Base-by-base conservation (phyloP, 1,284 basidiomycete genomes). In the Melanopsichium pennsylvanicum region DNA sequence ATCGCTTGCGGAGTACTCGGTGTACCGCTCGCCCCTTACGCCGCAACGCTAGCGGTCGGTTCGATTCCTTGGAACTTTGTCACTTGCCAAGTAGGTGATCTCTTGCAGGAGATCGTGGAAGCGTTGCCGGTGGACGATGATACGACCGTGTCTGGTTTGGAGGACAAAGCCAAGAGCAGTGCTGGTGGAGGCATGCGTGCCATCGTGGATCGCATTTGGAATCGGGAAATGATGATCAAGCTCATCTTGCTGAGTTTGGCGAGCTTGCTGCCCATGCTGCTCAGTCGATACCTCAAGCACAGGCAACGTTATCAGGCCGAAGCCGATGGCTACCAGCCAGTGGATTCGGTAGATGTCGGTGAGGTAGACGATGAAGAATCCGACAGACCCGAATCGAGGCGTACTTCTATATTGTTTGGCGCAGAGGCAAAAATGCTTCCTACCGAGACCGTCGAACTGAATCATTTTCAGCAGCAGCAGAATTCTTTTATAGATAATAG, bases 51-150 rank as follows among this genome's bases (percentile, higher is more conserved):
- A 5, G 74, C 55, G 8, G 33, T 80, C 12, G 79, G 79, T 2
- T 75, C 72, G 18, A 55, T 80, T 11, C 77, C 78, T 8, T 81
- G 79, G 79, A 81, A 81, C 63, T 75, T 75, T 54, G 72, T 75
- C 47, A 81, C 79, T 1, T 71, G 72, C 19, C 76, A 79, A 55
- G 60, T 78, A 22, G 79, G 79, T 27, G 79, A 79, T 34, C 23
- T 80, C 25, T 44, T 80, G 23, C 70, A 76, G 31, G 76, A 80
- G 33, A 67, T 79, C 33, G 74, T 75, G 22, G 56, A 71, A 15
- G 75, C 75, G 1, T 33, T 79, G 0, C 72, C 67, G 11, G 37
- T 45, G 5, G 46, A 60, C 15, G 61, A 61, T 22, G 50, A 39
- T n/a, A 48, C 45, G 27, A 46, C 69, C 1, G 52, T 62, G 1